A percentile compares a stretch with the other conserved stretches of the same genome.
Conservation (phyloP, 1,139 yeast species). For the Nakaseomyces uthaithaninus region DNA sequence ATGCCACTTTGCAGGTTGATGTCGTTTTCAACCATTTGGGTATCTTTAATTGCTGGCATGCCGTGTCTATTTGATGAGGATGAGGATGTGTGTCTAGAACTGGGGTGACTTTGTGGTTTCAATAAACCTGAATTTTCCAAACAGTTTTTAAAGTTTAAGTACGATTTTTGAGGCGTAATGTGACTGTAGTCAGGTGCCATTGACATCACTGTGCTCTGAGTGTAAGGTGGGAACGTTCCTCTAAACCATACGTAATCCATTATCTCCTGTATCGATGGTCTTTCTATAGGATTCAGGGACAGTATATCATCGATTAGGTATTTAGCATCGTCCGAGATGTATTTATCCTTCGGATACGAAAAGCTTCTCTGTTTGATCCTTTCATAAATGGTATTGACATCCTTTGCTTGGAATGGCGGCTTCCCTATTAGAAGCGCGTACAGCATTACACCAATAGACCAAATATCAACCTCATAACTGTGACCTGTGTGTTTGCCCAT, state of each 20-base stretch:
- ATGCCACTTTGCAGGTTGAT: conserved; percentile 1
- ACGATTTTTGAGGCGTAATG: conserved; percentile 47
- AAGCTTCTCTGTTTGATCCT: conserved; percentile 81
- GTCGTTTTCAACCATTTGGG: neutral
- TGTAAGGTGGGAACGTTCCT: conserved; percentile 73
- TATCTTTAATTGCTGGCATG: conserved; percentile 27
- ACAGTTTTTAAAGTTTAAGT: conserved; percentile 59
- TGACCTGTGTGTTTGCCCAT: conserved; percentile 86
- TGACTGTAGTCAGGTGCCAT: conserved; percentile 55
- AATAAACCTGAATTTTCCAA: conserved; percentile 60
- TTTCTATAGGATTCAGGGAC: conserved; percentile 65
- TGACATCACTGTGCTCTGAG: conserved; percentile 55
- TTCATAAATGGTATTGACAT: conserved; percentile 87
- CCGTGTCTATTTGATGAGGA: conserved; percentile 20
- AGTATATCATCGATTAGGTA: conserved; percentile 63
- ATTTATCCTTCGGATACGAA: conserved; percentile 66
- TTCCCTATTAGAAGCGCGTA: conserved; percentile 85
- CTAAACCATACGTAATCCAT: conserved; percentile 77
- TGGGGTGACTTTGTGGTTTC: conserved; percentile 29
- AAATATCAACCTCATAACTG: conserved; percentile 86
- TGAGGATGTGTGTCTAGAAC: neutral
- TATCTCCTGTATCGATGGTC: conserved; percentile 77
- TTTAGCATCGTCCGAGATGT: conserved; percentile 64
- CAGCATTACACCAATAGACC: conserved; percentile 97
- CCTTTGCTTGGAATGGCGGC: conserved; percentile 96